Base-by-base conservation (phyloP, 192 early-diverging fungal genomes). In the Rhizoclosmatium globosum region DNA sequence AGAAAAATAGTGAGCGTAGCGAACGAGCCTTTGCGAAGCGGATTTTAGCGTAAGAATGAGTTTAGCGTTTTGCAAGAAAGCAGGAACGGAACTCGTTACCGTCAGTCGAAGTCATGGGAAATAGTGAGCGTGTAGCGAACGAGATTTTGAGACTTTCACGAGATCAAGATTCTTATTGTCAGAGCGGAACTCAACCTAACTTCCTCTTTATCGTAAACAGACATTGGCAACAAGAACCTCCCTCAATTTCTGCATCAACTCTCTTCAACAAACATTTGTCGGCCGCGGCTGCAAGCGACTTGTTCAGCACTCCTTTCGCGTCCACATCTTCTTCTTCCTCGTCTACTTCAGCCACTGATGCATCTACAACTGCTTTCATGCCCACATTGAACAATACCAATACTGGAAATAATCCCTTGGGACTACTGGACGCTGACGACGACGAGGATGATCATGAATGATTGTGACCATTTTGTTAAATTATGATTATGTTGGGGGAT, bases 281-380 rank as follows among this genome's bases (percentile, higher is more conserved):
- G 21, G 60, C 60, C 1, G 38, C 44, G 23, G 66, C 66, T 45
- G 23, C 66, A 4, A 46, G 43, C 50, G 70, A 71, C 70, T 57
- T 71, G 23, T 71, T 71, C 38, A 71, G 70, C 70, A 71, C 70
- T 41, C 70, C 70, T 13, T 71, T 71, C 38, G 39, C 68, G 19
- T 69, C 68, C 15, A 17, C 68, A 13, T 47, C 46, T 41, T 48
- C 31, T 71, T 44, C 53, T 9, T 58, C 50, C 15, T 19, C 66
- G 4, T 39, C 38, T 15, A 48, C 21, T 57, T 53, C 50, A 53
- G 50, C 50, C 50, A 7, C 31, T 31, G 31, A 31, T 31, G 64
- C 64, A 38, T 39, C 57, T 58, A 17, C 57, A 4, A n/a, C 57
- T 17, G 57, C 17, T 21, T 17, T 21, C 21, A n/a, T 58, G 6